Conservation (phyloP, 768 basidiomycete species). For the Butyriboletus loyo region DNA sequence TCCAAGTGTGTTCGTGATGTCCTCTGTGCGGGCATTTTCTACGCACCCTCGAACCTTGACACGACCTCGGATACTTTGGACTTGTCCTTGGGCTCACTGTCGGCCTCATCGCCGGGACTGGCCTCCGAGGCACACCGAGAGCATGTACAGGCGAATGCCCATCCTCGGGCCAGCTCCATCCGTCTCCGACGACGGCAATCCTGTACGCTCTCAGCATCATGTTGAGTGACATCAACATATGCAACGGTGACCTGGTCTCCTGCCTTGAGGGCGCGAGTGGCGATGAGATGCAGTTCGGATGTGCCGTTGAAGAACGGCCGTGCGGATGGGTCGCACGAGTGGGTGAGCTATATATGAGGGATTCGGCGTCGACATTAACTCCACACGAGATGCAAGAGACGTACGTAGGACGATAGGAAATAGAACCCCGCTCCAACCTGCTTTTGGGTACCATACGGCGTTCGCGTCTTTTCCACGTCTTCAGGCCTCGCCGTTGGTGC, state of each 20-base stretch:
- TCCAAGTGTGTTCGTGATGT: neutral
- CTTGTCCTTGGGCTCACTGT: conserved; percentile 46
- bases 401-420: conserved; percentile 69
- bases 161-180: conserved; percentile 73
- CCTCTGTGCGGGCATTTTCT: neutral
- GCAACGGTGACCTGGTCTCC: conserved; percentile 78
- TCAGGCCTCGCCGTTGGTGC: conserved; percentile 54
- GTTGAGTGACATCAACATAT: conserved; percentile 66
- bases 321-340: conserved; percentile 72
- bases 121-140: conserved; percentile 59
- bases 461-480: conserved; percentile 71
- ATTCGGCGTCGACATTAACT: neutral
- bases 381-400: conserved; percentile 15
- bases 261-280: conserved; percentile 60
- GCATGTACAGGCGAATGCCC: conserved; percentile 79
- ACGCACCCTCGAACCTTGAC: conserved; percentile 28
- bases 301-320: conserved; percentile 68
- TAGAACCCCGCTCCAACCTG: conserved; percentile 79
- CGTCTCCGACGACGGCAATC: conserved; percentile 66
- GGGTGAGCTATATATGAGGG: conserved; percentile 44
- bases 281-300: conserved; percentile 67
- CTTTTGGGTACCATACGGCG: conserved; percentile 68
- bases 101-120: conserved; percentile 23
- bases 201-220: conserved; percentile 46
- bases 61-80: conserved; percentile 44